Evolutionary conservation across 768 basidiomycete species (phyloP).

Genomic region (Rhizopogon roseolus): DNA sequence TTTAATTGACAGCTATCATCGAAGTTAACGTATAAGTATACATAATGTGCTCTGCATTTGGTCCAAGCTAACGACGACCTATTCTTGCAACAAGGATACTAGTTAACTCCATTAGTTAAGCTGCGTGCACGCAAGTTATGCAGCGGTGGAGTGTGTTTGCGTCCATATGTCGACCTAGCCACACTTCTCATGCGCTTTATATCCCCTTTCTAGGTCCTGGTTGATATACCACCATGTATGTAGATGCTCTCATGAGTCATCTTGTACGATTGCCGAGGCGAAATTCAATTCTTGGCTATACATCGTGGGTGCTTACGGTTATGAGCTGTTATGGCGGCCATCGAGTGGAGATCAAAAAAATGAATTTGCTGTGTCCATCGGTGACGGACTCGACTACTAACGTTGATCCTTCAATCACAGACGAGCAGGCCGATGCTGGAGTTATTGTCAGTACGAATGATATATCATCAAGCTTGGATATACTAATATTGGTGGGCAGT

Average conservation of each 20-base stretch:
- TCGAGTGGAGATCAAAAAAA: slow-evolving; percentile 18
- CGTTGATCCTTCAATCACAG: too few relatives aligned
- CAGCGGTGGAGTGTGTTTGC: slow-evolving; percentile 18
- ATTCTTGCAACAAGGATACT: background rate
- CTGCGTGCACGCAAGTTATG: too few relatives aligned
- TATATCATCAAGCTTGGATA: too few relatives aligned
- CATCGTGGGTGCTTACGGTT: slow-evolving; percentile 13
- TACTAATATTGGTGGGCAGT: background rate
- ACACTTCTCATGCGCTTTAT: slow-evolving; percentile 4
- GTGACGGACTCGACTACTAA: slow-evolving; percentile 16
- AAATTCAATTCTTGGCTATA: slow-evolving; percentile 10
- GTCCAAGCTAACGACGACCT: slow-evolving; percentile 14
- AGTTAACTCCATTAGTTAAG: too few relatives aligned
- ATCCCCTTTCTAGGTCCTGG: slow-evolving; percentile 16
- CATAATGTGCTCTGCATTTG: slow-evolving; percentile 19
- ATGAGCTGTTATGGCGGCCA: slow-evolving; percentile 15
- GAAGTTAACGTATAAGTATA: background rate
- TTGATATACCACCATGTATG: slow-evolving; percentile 12
- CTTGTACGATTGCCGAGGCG: slow-evolving; percentile 16
- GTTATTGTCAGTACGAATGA: too few relatives aligned
- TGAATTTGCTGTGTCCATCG: slow-evolving; percentile 14
- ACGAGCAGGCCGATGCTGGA: too few relatives aligned
- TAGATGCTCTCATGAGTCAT: slow-evolving; percentile 7
- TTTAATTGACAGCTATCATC: too few relatives aligned
- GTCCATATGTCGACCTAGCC: slow-evolving; percentile 11